Conservation (phyloP, 2,329 filamentous ascomycete species). For the Tolypocladium guangdongense region DNA sequence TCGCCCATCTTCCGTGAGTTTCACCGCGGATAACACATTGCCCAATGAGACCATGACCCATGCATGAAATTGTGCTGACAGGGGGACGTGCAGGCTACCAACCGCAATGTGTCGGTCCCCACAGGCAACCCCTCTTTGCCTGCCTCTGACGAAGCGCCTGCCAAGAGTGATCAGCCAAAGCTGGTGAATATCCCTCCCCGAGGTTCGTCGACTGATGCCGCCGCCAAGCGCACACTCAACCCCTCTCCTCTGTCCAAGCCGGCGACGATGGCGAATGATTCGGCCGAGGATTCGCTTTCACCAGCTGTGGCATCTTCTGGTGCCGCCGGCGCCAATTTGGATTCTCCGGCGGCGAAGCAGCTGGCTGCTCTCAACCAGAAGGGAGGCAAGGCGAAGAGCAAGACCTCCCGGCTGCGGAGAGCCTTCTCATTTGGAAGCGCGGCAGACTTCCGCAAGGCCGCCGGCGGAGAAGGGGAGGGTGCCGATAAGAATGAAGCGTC, state of each 20-base stretch:
- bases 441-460: constrained; percentile 73
- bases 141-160: constrained; percentile 33
- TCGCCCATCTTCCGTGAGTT: constrained; percentile 55
- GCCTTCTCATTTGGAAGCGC: constrained; percentile 97
- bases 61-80: constrained; percentile 34
- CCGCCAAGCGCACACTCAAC: constrained; percentile 50
- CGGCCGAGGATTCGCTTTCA: constrained; percentile 30
- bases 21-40: constrained; percentile 17
- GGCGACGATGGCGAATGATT: constrained; percentile 48
- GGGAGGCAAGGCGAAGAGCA: constrained; percentile 66
- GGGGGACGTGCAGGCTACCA: constrained; percentile 42
- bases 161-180: constrained; percentile 43
- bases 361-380: constrained; percentile 81
- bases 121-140: constrained; percentile 40
- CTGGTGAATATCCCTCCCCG: constrained; percentile 49
- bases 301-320: constrained; percentile 18
- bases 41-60: constrained; percentile 32
- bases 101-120: constrained; percentile 45
- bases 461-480: constrained; percentile 45
- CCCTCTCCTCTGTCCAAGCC: constrained; percentile 68
- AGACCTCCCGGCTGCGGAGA: constrained; percentile 73
- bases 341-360: constrained; percentile 71
- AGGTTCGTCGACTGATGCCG: constrained; percentile 53
- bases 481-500: constrained; percentile 25
- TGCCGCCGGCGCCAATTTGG: constrained; percentile 24